Percentiles rank a stretch among this genome's conserved stretches.
Evolutionary conservation across 345 rosid genomes (phyloP).

Genomic region (Atalantia buxifolia): DNA sequence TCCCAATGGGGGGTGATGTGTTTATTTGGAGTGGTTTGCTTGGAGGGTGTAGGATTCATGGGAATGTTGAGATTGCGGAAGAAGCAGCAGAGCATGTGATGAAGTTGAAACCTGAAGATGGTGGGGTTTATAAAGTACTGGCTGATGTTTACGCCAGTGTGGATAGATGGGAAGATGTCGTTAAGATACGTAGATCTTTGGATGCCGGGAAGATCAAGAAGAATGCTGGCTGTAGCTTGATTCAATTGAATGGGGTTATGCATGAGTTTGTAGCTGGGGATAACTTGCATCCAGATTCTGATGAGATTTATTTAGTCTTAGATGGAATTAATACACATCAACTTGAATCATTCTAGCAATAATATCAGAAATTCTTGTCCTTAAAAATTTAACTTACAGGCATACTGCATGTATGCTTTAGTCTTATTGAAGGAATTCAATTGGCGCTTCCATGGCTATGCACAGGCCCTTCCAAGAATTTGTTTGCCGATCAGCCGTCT

Average conservation of each 20-base stretch:
- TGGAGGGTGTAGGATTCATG: conserved; percentile 74
- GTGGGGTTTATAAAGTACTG: conserved; percentile 69
- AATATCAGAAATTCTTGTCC: neutral
- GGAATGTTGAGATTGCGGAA: conserved; percentile 62
- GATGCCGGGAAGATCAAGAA: conserved; percentile 44
- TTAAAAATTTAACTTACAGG: neutral
- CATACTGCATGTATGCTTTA: no score
- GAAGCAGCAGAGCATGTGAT: conserved; percentile 61
- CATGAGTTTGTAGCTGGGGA: conserved; percentile 40
- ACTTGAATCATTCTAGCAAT: conserved; percentile 6
- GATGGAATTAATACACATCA: conserved; percentile 34
- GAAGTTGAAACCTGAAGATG: conserved; percentile 61
- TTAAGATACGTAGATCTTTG: conserved; percentile 46
- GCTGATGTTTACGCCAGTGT: conserved; percentile 60
- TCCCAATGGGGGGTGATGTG: conserved; percentile 56
- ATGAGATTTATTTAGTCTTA: conserved; percentile 29
- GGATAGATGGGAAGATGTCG: conserved; percentile 69
- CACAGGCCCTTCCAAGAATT: neutral
- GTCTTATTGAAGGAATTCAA: neutral
- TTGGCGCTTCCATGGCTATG: neutral
- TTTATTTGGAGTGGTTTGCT: conserved; percentile 75
- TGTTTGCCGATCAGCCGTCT: neutral
- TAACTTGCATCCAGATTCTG: conserved; percentile 30
- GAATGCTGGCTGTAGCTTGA: conserved; percentile 49
- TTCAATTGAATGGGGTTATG: conserved; percentile 33